These are phyloP conservation scores for Coniochaeta hoffmannii DNA, from an alignment of 2,329 filamentous ascomycete genomes.

Conservation along the genomic window DNA sequence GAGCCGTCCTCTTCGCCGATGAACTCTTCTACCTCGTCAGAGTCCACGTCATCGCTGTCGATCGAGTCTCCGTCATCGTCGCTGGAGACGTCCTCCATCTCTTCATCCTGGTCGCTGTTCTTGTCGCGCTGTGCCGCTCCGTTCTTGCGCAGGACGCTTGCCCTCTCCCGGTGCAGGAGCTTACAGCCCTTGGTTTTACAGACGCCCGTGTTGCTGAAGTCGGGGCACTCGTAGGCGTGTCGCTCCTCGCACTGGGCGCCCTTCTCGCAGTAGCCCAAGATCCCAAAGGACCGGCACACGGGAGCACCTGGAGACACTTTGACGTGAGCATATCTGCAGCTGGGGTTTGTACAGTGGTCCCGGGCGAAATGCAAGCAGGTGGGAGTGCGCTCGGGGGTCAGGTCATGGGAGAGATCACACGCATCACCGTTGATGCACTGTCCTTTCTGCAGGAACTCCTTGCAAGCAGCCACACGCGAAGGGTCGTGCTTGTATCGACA, in stretches of 20 bases:
- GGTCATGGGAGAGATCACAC: slow-evolving; percentile 88
- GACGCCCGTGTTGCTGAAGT: slow-evolving; percentile 83
- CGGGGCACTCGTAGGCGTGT: slow-evolving; percentile 88
- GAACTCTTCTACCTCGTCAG: slow-evolving; percentile 64
- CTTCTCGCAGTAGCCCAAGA: slow-evolving; percentile 81
- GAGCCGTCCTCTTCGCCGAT: slow-evolving; percentile 47
- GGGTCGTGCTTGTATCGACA: slow-evolving; percentile 83
- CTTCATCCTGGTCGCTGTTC: slow-evolving; percentile 36
- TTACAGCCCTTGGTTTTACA: slow-evolving; percentile 79
- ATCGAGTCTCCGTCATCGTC: slow-evolving; percentile 48
- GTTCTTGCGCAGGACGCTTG: slow-evolving; percentile 68
- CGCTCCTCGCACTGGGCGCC: slow-evolving; percentile 71
- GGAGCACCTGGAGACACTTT: slow-evolving; percentile 67
- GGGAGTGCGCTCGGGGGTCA: slow-evolving; percentile 75
- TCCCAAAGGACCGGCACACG: slow-evolving; percentile 79
- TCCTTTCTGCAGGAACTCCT: slow-evolving; percentile 73
- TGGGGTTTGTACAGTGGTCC: slow-evolving; percentile 79
- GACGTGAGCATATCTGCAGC: slow-evolving; percentile 83
- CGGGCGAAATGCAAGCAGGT: slow-evolving; percentile 85
- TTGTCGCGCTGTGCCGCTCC: slow-evolving; percentile 36
- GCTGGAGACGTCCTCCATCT: slow-evolving; percentile 66
- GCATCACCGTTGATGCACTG: slow-evolving; percentile 67
- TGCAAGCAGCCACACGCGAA: slow-evolving; percentile 83
- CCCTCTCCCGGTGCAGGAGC: slow-evolving; percentile 80
- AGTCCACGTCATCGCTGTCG: slow-evolving; percentile 73